phyloP scores from a whole-genome alignment of 345 rosid genomes.

The Noccaea bulbosa region DNA sequence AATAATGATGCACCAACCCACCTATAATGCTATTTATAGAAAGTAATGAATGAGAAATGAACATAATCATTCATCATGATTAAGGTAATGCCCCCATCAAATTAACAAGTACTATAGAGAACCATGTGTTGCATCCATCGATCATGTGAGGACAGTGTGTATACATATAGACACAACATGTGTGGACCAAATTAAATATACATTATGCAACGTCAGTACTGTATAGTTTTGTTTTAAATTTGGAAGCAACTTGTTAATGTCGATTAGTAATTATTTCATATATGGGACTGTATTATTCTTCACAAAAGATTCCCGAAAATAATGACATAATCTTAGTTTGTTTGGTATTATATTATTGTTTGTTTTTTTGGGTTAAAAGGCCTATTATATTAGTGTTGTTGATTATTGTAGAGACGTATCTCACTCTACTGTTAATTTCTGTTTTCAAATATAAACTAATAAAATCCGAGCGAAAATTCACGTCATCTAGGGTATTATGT shows the following conservation, averaged over 20 bases:
- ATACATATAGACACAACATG: neutral
- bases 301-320: constrained; percentile 23
- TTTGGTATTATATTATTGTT: constrained; percentile 16
- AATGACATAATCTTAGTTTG: constrained; percentile 34
- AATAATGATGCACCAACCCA: neutral
- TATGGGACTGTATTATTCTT: constrained; percentile 9
- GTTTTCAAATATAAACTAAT: neutral
- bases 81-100: constrained; percentile 1
- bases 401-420: constrained; percentile 35
- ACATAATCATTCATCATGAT: constrained; percentile 11
- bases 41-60: neutral
- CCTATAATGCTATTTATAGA: constrained; percentile 17
- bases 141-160: constrained; percentile 20
- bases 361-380: no score
- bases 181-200: constrained; percentile 17
- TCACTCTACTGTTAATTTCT: constrained; percentile 18
- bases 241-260: constrained; percentile 25
- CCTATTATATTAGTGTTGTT: neutral
- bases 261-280: constrained; percentile 15
- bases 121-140: constrained; percentile 28
- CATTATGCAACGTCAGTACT: constrained; percentile 9
- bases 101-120: constrained; percentile 21
- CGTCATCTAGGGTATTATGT: constrained; percentile 29
- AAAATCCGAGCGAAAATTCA: constrained; percentile 23
- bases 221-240: neutral